Base-by-base conservation (phyloP, 2,329 filamentous ascomycete species). In the Aspergillus tanneri region DNA sequence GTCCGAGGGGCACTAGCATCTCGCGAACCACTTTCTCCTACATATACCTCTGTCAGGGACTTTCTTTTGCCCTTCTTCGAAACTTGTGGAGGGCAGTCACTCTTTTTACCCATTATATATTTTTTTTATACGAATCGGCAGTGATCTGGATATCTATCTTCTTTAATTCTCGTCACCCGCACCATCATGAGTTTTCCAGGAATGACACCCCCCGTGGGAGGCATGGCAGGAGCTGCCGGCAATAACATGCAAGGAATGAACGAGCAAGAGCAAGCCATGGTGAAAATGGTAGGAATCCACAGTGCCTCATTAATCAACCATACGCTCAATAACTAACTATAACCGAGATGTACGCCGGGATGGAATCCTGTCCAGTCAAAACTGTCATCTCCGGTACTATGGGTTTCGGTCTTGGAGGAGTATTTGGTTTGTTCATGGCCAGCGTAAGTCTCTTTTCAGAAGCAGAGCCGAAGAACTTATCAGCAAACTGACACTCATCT, bases 351-450 rank as follows among this genome's bases (percentile, higher is more conserved):
- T 83, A 90, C 78, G 72, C 77, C 19, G 83, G 84, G 35, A 96
- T 96, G 89, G 91, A 97, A 72, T 95, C 89, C 25, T 99, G 93
- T 68, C 83, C 86, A 19, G 85, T 85, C 49, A 99, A 99, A 72
- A 88, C 90, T 14, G 85, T 83, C 59, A 87, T 99, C 73, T 88
- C 91, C 0, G 93, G 92, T 48, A 88, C 87, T 19, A 95, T 95
- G 83, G 93, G 93, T 12, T 96, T 96, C 63, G 93, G 86, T 28
- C 85, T 99, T 57, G 93, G 93, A 54, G 93, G 90, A 63, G 77
- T 95, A 35, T 99, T 99, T 61, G 93, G 93, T 59, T 81, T 97
- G 63, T 99, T 99, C 77, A 99, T 97, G 92, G 90, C 91, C 50
- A 93, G 88, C 64, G 90, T 95, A 84, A 55, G 86, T 77, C 16